phyloP scores from a whole-genome alignment of 441 rosid genomes.

The Brassica hybrid region DNA sequence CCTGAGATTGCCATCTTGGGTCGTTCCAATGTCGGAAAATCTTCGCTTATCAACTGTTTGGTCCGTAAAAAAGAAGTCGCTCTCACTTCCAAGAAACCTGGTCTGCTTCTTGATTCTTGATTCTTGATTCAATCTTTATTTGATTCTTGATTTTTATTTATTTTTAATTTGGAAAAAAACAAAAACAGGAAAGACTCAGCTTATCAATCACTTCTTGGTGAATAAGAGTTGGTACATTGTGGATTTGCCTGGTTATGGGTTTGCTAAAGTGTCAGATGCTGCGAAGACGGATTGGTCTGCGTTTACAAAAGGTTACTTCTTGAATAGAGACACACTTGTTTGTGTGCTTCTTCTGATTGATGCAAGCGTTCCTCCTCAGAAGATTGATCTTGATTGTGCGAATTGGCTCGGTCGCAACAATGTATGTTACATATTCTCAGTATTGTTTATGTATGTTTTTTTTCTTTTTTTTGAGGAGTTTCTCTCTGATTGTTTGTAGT shows the following conservation, averaged over 20 bases:
- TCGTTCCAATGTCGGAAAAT: conserved; percentile 93
- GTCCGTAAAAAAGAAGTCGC: conserved; percentile 89
- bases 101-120: conserved; percentile 38
- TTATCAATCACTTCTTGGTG: conserved; percentile 89
- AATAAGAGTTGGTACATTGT: conserved; percentile 91
- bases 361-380: conserved; percentile 94
- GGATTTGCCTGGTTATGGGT: conserved; percentile 98
- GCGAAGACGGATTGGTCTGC: conserved; percentile 88
- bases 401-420: conserved; percentile 94
- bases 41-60: conserved; percentile 84
- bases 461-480: neutral
- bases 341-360: conserved; percentile 79
- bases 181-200: conserved; percentile 83
- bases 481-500: neutral
- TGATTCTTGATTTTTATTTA: neutral
- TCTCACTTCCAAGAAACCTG: conserved; percentile 92
- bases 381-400: conserved; percentile 89
- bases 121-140: neutral
- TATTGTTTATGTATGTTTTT: conserved; percentile 21
- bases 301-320: conserved; percentile 89
- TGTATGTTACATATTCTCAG: conserved; percentile 43
- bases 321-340: conserved; percentile 77
- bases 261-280: conserved; percentile 83
- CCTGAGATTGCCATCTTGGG: conserved; percentile 91
- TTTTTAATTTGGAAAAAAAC: neutral